These are phyloP conservation scores for Zygosaccharomyces sapae DNA, from an alignment of 1,139 yeast species.

Conservation along the genomic window DNA sequence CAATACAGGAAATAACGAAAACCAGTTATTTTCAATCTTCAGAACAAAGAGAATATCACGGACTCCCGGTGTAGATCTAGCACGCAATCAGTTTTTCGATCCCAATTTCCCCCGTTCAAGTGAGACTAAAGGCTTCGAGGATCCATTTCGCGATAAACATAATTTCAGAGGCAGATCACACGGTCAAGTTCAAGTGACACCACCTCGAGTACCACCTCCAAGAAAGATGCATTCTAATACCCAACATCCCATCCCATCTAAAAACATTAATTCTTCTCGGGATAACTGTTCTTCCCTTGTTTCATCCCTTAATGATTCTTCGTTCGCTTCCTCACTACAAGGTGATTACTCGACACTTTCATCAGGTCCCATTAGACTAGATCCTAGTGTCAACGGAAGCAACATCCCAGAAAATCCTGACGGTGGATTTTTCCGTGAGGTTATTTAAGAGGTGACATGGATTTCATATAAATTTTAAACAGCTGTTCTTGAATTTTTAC, in stretches of 20 bases:
- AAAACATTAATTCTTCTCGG: constrained; percentile 1
- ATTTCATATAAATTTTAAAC: too few species aligned
- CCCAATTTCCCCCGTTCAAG: not conserved
- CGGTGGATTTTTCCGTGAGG: constrained; percentile 14
- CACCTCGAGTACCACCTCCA: constrained; percentile 26
- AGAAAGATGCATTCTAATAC: constrained; percentile 12
- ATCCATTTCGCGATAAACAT: constrained; percentile 32
- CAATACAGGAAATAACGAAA: not conserved
- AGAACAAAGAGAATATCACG: constrained; percentile 1
- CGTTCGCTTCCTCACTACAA: constrained; percentile 12
- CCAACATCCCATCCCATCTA: not conserved
- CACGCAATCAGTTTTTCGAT: not conserved
- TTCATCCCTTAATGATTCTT: constrained; percentile 13
- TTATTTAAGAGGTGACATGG: constrained; percentile 5
- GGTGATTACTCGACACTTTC: constrained; percentile 15
- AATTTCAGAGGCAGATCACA: constrained; percentile 23
- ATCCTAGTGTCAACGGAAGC: constrained; percentile 1
- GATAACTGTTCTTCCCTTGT: constrained; percentile 13
- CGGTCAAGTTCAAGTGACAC: not conserved
- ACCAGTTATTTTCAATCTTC: not conserved
- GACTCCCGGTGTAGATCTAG: not conserved
- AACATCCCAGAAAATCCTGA: constrained; percentile 8
- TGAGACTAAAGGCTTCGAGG: constrained; percentile 1
- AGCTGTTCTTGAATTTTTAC: not conserved
- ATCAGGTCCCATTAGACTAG: constrained; percentile 12